Conservation (phyloP, 2,329 filamentous ascomycete species). For the Fusarium musae region DNA sequence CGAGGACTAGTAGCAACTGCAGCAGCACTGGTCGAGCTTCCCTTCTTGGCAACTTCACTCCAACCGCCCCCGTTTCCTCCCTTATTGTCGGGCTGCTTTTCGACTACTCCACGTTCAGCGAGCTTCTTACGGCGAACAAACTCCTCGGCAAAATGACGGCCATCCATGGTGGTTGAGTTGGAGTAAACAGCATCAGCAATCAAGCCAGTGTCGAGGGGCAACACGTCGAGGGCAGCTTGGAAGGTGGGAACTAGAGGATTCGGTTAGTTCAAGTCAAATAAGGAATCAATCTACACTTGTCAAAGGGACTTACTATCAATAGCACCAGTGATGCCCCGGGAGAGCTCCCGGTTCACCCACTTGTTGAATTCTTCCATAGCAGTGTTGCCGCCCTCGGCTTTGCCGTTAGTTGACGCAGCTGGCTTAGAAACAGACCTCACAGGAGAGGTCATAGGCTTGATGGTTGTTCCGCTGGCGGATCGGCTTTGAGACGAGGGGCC, state of each 20-base stretch:
- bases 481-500: slow-evolving; percentile 64
- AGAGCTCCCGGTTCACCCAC: slow-evolving; percentile 85
- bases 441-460: slow-evolving; percentile 57
- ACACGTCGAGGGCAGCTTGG: slow-evolving; percentile 76
- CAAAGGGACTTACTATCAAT: slow-evolving; percentile 61
- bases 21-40: slow-evolving; percentile 55
- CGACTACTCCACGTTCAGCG: slow-evolving; percentile 89
- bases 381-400: slow-evolving; percentile 50
- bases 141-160: slow-evolving; percentile 91
- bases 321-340: slow-evolving; percentile 71
- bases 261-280: slow-evolving; percentile 47
- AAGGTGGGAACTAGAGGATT: slow-evolving; percentile 76
- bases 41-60: slow-evolving; percentile 98
- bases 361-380: slow-evolving; percentile 94
- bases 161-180: slow-evolving; percentile 89
- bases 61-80: slow-evolving; percentile 74
- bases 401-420: slow-evolving; percentile 56
- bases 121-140: slow-evolving; percentile 93
- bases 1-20: slow-evolving; percentile 52
- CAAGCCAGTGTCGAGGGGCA: slow-evolving; percentile 81
- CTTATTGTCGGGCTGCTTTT: slow-evolving; percentile 71
- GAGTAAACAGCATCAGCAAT: slow-evolving; percentile 92
- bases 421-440: slow-evolving; percentile 65
- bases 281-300: neutral
- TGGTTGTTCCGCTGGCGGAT: slow-evolving; percentile 54